Base-by-base conservation (phyloP, 805 yeast species). In the Wickerhamomyces sydowiorum region DNA sequence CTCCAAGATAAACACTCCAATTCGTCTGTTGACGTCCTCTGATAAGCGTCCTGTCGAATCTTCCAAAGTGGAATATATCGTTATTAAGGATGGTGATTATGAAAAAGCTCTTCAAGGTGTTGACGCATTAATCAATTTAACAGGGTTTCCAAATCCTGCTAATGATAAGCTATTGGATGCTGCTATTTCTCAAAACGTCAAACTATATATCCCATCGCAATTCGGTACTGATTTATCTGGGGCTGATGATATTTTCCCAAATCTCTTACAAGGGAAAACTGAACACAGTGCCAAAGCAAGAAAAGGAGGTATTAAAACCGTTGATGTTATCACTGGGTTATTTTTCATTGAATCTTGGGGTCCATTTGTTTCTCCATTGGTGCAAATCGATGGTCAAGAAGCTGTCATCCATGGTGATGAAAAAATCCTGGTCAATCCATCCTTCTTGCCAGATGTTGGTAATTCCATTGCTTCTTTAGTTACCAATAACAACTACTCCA, bases 141-240 rank as follows among this genome's bases (percentile, higher is more conserved):
- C 66, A 33, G 58, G 66, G n/a, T 21, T 46, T 22, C 51, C 54
- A 18, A 44, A 57, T 12, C 49, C 49, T 23, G 66, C 72, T 7
- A 53, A 51, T 15, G 68, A 60, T 25, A 60, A 49, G 1, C 46
- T 61, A n/a, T 44, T 70, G 27, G 75, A 72, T 37, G 68, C 72
- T 7, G 70, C 70, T 3, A 54, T 56, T 9, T 59, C 53, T 24
- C 66, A 64, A 39, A 70, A 72, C 47, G 76, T 78, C 38, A 71
- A 72, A 53, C 53, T 76, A 27, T 79, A 68, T 61, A 70, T 78
- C 48, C 82, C 84, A 25, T 72, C 82, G 2, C 84, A 78, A 51
- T 80, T 74, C 50, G 88, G 86, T 32, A 51, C 65, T 19, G 78
- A 76, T 41, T 38, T 69, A 15, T 54, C 48, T 3, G 61, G 53